Evolutionary conservation across 139 green algal species (phyloP).

Genomic region (Edaphochlamys debaryana): DNA sequence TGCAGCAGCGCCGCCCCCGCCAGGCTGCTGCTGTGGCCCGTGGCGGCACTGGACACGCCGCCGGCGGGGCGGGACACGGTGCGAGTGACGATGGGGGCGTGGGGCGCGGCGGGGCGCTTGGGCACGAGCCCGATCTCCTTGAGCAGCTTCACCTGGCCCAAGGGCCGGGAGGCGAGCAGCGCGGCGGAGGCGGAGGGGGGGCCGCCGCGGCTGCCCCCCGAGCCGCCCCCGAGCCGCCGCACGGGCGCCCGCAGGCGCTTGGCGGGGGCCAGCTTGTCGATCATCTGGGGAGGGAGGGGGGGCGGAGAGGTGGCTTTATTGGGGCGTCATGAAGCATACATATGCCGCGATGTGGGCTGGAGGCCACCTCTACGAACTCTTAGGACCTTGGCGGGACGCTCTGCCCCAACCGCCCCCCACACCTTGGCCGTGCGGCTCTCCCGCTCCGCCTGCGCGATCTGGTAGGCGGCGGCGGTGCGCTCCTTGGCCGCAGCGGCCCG

Average conservation of each 20-base stretch:
- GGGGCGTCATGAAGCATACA: background rate
- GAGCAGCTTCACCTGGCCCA: conserved; percentile 32
- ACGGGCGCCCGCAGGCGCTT: background rate
- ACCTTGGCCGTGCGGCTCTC: conserved; percentile 39
- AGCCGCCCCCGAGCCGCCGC: background rate
- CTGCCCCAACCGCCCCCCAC: background rate
- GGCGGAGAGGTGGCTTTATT: no score
- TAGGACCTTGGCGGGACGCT: background rate
- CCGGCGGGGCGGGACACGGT: background rate
- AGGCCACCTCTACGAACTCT: background rate
- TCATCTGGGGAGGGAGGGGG: conserved; percentile 13
- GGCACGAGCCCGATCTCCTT: conserved; percentile 33
- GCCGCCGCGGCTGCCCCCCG: background rate
- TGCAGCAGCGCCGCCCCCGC: conserved; percentile 13
- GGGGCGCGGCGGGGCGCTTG: background rate
- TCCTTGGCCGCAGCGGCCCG: conserved; percentile 3
- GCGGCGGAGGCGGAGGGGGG: background rate
- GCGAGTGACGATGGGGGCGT: background rate
- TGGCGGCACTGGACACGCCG: background rate
- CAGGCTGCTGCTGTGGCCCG: conserved; percentile 26
- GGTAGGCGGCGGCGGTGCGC: conserved; percentile 19
- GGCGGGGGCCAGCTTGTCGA: conserved; percentile 14
- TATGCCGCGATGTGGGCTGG: background rate
- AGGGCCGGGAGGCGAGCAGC: conserved; percentile 1
- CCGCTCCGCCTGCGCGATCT: background rate